A percentile compares a stretch with the other conserved stretches of the same genome.
phyloP scores from a whole-genome alignment of 2,329 filamentous ascomycete genomes.

The Fusarium denticulatum region DNA sequence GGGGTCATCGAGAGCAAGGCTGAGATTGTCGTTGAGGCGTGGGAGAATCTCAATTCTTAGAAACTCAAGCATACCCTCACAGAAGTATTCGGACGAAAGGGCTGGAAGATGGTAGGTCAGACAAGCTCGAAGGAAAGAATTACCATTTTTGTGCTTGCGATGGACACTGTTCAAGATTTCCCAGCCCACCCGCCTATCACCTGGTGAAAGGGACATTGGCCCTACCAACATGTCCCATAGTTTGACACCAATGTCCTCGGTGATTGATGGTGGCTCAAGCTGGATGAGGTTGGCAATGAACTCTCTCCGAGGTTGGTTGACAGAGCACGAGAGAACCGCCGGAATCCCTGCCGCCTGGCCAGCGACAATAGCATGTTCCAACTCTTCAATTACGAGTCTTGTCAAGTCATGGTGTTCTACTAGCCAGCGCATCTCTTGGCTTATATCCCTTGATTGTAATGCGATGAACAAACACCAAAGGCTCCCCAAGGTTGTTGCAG shows the following conservation, averaged over 20 bases:
- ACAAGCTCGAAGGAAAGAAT: slow-evolving; percentile 65
- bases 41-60: slow-evolving; percentile 62
- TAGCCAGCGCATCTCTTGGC: slow-evolving; percentile 65
- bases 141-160: slow-evolving; percentile 55
- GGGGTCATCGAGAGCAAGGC: slow-evolving; percentile 61
- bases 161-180: slow-evolving; percentile 64
- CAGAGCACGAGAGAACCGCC: slow-evolving; percentile 57
- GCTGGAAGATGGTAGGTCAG: slow-evolving; percentile 66
- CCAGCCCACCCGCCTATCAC: slow-evolving; percentile 76
- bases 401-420: slow-evolving; percentile 70
- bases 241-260: slow-evolving; percentile 66
- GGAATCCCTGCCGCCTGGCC: slow-evolving; percentile 50
- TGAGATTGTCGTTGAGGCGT: slow-evolving; percentile 56
- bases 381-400: slow-evolving; percentile 69
- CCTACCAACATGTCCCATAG: slow-evolving; percentile 82
- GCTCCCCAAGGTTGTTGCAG: slow-evolving; percentile 75
- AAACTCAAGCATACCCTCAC: slow-evolving; percentile 70
- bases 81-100: slow-evolving; percentile 68
- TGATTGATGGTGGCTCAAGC: slow-evolving; percentile 70
- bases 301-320: slow-evolving; percentile 65
- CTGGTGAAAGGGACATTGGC: slow-evolving; percentile 64
- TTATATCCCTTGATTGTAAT: slow-evolving; percentile 54
- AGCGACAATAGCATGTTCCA: slow-evolving; percentile 63
- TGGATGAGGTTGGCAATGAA: slow-evolving; percentile 68
- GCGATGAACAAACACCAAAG: slow-evolving; percentile 70